A percentile compares a stretch with the other conserved stretches of the same genome.
Conservation (phyloP, 352 stramenopile genomes). For the Phytophthora rubi region DNA sequence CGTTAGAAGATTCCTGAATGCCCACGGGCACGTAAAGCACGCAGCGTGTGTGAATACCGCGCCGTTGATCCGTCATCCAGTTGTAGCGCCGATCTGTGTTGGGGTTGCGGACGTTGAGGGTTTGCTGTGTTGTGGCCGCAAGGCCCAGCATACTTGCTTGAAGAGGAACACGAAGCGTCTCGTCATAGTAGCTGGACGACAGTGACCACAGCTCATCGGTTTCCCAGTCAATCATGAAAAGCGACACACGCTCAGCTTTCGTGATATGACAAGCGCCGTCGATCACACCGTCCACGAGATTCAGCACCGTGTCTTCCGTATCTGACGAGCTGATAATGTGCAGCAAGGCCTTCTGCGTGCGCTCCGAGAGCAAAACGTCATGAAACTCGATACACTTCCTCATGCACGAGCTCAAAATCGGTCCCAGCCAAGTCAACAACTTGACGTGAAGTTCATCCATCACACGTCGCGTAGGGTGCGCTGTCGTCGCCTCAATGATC, state of each 20-base stretch:
- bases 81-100: slow-evolving; percentile 66
- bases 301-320: slow-evolving; percentile 84
- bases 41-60: slow-evolving; percentile 65
- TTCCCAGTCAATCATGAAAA: slow-evolving; percentile 89
- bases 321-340: slow-evolving; percentile 88
- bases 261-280: slow-evolving; percentile 83
- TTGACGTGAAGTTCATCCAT: slow-evolving; percentile 76
- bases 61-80: slow-evolving; percentile 56
- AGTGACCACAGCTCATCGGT: slow-evolving; percentile 84
- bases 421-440: slow-evolving; percentile 78
- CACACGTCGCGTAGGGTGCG: slow-evolving; percentile 39
- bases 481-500: slow-evolving; percentile 72
- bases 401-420: slow-evolving; percentile 85
- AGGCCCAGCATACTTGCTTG: slow-evolving; percentile 64
- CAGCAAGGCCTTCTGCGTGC: slow-evolving; percentile 84
- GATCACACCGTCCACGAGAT: slow-evolving; percentile 87
- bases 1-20: slow-evolving; percentile 51
- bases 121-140: slow-evolving; percentile 63
- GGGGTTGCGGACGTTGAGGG: slow-evolving; percentile 77
- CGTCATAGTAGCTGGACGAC: slow-evolving; percentile 75
- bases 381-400: slow-evolving; percentile 89
- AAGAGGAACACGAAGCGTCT: slow-evolving; percentile 71
- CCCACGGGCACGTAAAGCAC: slow-evolving; percentile 89
- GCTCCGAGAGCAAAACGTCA: slow-evolving; percentile 81
- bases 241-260: slow-evolving; percentile 71